These are phyloP conservation scores for Hanseniaspora taiwanica DNA, from an alignment of 805 yeast species.

Conservation along the genomic window DNA sequence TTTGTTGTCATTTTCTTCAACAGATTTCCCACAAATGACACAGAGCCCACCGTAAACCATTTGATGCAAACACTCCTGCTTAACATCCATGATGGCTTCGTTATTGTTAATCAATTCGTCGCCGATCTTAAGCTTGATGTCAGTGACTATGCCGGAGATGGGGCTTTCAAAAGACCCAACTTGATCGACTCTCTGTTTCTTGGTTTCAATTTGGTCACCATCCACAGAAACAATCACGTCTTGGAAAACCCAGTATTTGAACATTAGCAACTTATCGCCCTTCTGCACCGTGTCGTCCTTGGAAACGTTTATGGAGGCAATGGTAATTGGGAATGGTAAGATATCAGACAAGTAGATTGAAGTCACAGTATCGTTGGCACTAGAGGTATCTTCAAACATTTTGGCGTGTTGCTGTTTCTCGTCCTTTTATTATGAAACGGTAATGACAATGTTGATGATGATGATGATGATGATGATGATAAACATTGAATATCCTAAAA, in stretches of 20 bases:
- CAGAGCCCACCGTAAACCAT: constrained; percentile 93
- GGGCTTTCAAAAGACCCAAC: constrained; percentile 78
- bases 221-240: constrained; percentile 21
- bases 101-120: constrained; percentile 40
- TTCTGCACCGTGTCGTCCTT: constrained; percentile 23
- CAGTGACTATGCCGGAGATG: constrained; percentile 51
- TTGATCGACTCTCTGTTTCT: constrained; percentile 39
- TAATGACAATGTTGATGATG: no score
- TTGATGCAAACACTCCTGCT: constrained; percentile 82
- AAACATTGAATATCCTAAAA: no score
- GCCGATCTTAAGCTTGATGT: constrained; percentile 38
- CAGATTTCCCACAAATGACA: constrained; percentile 77
- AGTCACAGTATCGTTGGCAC: constrained; percentile 8
- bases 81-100: constrained; percentile 40
- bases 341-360: constrained; percentile 15
- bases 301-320: constrained; percentile 22
- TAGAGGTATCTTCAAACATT: constrained; percentile 2
- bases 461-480: no score
- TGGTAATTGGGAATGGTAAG: constrained; percentile 29
- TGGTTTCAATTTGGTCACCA: constrained; percentile 10
- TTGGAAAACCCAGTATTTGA: constrained; percentile 34
- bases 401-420: neutral
- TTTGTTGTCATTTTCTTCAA: constrained; percentile 41
- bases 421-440: no score
- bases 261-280: constrained; percentile 27